Conservation (phyloP, 2,329 filamentous ascomycete species). For the Cladophialophora psammophila region DNA sequence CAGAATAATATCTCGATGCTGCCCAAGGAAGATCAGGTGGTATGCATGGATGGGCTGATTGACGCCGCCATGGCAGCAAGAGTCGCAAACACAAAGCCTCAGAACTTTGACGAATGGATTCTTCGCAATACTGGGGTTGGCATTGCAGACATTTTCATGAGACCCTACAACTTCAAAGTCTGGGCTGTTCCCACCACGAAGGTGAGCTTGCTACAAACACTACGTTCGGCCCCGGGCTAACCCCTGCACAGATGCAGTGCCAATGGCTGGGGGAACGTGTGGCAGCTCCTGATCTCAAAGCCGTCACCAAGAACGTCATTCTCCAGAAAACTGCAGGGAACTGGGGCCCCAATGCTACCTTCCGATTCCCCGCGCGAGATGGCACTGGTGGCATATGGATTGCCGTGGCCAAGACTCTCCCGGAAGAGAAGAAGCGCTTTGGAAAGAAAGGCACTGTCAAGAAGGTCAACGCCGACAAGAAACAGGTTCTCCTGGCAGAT, state of each 20-base stretch:
- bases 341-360: slow-evolving; percentile 98
- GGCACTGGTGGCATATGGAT: slow-evolving; percentile 99
- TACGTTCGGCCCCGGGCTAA: slow-evolving; percentile 9
- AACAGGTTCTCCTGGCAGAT: slow-evolving; percentile 81
- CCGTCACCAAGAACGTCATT: slow-evolving; percentile 90
- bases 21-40: slow-evolving; percentile 95
- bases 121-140: slow-evolving; percentile 87
- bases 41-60: slow-evolving; percentile 93
- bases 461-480: slow-evolving; percentile 85
- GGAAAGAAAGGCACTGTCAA: slow-evolving; percentile 83
- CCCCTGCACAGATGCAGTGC: slow-evolving; percentile 86
- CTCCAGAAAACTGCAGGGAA: slow-evolving; percentile 94
- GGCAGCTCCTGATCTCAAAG: slow-evolving; percentile 94
- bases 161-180: slow-evolving; percentile 99
- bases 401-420: slow-evolving; percentile 89
- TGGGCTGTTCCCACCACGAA: slow-evolving; percentile 98
- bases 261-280: slow-evolving; percentile 98
- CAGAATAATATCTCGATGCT: slow-evolving; percentile 99
- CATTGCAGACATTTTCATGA: slow-evolving; percentile 95
- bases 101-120: slow-evolving; percentile 99
- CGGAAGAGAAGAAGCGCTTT: slow-evolving; percentile 88
- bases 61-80: slow-evolving; percentile 88
- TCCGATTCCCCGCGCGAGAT: slow-evolving; percentile 94
- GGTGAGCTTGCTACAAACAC: slow-evolving; percentile 58
- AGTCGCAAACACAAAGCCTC: slow-evolving; percentile 87